These are phyloP conservation scores for Desmodesmus armatus DNA, from an alignment of 139 green algal genomes.

Conservation along the genomic window DNA sequence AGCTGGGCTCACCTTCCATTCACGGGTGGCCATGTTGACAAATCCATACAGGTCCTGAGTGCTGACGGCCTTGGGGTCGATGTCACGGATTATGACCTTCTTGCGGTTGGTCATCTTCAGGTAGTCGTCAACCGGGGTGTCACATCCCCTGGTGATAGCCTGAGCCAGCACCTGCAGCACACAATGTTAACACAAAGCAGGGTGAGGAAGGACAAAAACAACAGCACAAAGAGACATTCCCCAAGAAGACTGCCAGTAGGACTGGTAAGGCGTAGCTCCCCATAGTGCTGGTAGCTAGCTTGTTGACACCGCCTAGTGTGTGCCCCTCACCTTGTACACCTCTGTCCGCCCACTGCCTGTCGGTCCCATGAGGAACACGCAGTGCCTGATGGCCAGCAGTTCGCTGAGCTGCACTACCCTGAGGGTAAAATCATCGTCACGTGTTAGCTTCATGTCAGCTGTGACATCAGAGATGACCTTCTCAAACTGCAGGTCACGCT, in stretches of 20 bases:
- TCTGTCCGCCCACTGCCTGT: slow-evolving; percentile 82
- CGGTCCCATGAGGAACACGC: slow-evolving; percentile 90
- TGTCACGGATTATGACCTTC: slow-evolving; percentile 84
- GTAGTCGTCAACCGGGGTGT: slow-evolving; percentile 87
- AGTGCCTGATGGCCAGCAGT: slow-evolving; percentile 88
- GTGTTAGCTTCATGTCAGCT: slow-evolving; percentile 53
- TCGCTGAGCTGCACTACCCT: slow-evolving; percentile 84
- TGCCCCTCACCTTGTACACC: slow-evolving; percentile 64
- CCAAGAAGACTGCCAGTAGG: no score
- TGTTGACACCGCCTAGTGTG: no score
- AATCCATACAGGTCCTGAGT: slow-evolving; percentile 93
- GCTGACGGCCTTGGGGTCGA: slow-evolving; percentile 91
- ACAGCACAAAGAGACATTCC: no score
- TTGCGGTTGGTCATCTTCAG: slow-evolving; percentile 88
- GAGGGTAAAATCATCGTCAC: slow-evolving; percentile 84
- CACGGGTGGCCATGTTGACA: slow-evolving; percentile 89
- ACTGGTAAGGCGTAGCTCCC: no score
- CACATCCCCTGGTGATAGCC: slow-evolving; percentile 76
- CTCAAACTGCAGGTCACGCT: slow-evolving; percentile 71
- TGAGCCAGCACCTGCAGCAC: slow-evolving; percentile 76
- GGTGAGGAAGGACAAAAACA: no score
- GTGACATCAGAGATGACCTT: slow-evolving; percentile 40
- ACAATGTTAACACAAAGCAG: background rate
- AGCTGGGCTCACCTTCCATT: slow-evolving; percentile 78
- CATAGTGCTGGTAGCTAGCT: no score